Evolutionary conservation across 192 early-diverging fungal genomes (phyloP), one percentile per base, ranked within the genome.

Genomic region (Umbelopsis sp.): DNA sequence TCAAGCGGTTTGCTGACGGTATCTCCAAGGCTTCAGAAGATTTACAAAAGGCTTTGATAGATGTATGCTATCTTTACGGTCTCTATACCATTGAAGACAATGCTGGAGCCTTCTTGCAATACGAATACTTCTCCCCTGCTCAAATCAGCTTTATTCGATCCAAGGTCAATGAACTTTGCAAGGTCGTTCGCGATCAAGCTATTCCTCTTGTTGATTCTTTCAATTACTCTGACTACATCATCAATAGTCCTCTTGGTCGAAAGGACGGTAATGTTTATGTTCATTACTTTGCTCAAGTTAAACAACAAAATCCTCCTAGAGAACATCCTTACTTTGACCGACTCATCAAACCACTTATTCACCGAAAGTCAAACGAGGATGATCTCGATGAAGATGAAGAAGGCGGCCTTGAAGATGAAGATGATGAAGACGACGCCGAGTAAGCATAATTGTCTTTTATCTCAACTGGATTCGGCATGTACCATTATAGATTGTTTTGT

Each of bases 131-230:
- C 75, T 84, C 83, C 7, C 86, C 88, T 20, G 72, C 83, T 8
- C 90, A 96, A 77, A 82, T 94, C 53, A 89, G 90, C 70, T 81
- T 81, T 66, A 84, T 97, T 71, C 87, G 88, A 69, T 78, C 76
- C 36, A 80, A 85, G 72, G 90, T 93, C 62, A 89, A 85, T 65
- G 68, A 70, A 3, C 84, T 90, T 16, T 94, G 93, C 81, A 78
- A 82, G 12, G 81, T 79, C 38, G 80, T 97, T n/a, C 88, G 95
- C 67, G 81, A 88, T 54, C 89, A 95, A 69, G 91, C 91, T 45
- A 90, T 97, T 81, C 87, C 93, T 10, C 78, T 95, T 44, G 92
- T 93, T 25, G 95, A 97, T 78, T 83, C 93, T 24, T 97, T 95
- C 82, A 94, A 93, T 74, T 92, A 91, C 83, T 86, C 90, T 12